Evolutionary conservation across 2,329 filamentous ascomycete species (phyloP).

Genomic region (Aspergillus hiratsukae): DNA sequence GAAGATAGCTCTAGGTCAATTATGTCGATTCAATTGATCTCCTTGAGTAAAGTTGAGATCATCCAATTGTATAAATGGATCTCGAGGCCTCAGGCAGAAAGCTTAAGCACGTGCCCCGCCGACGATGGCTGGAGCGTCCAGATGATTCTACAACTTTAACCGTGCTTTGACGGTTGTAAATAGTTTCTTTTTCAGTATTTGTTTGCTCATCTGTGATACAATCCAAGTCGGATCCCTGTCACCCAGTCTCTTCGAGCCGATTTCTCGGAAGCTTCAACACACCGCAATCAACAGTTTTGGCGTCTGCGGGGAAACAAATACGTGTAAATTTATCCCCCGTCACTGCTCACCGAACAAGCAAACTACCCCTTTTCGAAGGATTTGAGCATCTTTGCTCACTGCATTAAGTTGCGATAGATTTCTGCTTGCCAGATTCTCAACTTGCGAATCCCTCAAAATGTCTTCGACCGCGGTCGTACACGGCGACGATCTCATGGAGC

Average conservation of each 20-base stretch:
- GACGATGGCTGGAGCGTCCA: not conserved
- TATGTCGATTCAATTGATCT: not conserved
- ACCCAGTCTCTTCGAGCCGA: not conserved
- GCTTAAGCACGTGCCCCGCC: conserved; percentile 16
- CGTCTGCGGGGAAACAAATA: conserved; percentile 9
- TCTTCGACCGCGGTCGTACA: conserved; percentile 40
- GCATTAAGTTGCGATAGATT: not conserved
- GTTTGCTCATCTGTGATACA: not conserved
- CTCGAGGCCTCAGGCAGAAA: conserved; percentile 19
- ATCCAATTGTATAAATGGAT: not conserved
- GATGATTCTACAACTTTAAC: not conserved
- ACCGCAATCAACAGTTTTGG: conserved; percentile 5
- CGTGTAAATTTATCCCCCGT: conserved; percentile 5
- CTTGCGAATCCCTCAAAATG: conserved; percentile 24
- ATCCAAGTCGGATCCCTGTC: not conserved
- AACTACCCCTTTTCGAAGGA: not conserved
- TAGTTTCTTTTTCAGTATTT: not conserved
- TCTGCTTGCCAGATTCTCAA: not conserved
- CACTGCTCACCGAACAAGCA: not conserved
- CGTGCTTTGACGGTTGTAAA: not conserved
- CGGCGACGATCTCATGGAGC: conserved; percentile 74
- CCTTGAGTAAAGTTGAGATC: not conserved
- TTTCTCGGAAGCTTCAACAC: conserved; percentile 32
- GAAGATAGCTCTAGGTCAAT: not conserved
- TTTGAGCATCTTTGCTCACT: not conserved